Evolutionary conservation across 768 basidiomycete genomes (phyloP).

Genomic region (Psilocybe sp.): DNA sequence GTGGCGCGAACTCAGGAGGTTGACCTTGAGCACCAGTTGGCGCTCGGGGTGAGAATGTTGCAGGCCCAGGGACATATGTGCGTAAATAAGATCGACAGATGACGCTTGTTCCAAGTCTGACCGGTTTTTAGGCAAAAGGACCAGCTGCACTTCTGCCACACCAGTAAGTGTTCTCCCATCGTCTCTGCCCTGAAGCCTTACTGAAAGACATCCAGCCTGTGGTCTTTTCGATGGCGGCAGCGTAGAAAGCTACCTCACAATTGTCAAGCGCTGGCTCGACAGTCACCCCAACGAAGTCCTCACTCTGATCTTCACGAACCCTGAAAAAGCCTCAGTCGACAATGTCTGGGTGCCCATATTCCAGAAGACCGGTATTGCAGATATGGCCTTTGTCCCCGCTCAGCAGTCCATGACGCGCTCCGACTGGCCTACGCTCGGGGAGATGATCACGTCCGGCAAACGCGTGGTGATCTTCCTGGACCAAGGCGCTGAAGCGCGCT

Average conservation of each 20-base stretch:
- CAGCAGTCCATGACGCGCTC: conserved; percentile 35
- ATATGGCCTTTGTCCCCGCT: conserved; percentile 50
- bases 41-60: conserved; percentile 45
- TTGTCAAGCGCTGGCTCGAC: conserved; percentile 52
- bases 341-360: conserved; percentile 52
- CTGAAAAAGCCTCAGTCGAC: conserved; percentile 46
- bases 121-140: conserved; percentile 26
- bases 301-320: conserved; percentile 65
- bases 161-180: conserved; percentile 36
- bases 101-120: too few relatives aligned
- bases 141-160: conserved; percentile 64
- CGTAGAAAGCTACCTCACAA: conserved; percentile 43
- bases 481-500: conserved; percentile 34
- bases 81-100: too few relatives aligned
- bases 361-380: conserved; percentile 42
- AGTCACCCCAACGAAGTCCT: conserved; percentile 63
- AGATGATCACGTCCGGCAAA: conserved; percentile 54
- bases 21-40: conserved; percentile 42
- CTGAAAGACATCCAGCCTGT: conserved; percentile 12
- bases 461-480: conserved; percentile 64
- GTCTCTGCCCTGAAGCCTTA: not conserved
- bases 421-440: conserved; percentile 62
- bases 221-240: conserved; percentile 52
- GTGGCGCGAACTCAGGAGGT: conserved; percentile 49
- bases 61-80: conserved; percentile 53